A percentile compares a stretch with the other conserved stretches of the same genome.
phyloP scores from a whole-genome alignment of 2,329 filamentous ascomycete genomes.

The Raffaelea arxii region DNA sequence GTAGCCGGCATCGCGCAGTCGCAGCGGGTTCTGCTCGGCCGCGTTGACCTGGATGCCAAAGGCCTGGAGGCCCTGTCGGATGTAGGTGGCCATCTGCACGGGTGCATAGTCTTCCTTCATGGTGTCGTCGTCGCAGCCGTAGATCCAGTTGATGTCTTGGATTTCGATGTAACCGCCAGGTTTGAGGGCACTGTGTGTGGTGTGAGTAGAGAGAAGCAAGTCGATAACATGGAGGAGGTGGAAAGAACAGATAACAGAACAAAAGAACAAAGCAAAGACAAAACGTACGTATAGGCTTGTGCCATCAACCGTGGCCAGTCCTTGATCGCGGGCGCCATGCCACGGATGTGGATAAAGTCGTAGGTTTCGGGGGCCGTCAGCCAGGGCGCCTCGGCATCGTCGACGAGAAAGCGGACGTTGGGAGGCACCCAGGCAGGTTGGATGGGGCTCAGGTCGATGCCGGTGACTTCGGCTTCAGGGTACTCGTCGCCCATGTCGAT shows the following conservation, averaged over 20 bases:
- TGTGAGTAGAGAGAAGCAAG: not conserved
- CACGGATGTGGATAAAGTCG: conserved; percentile 39
- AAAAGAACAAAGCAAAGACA: not conserved
- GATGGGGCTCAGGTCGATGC: conserved; percentile 32
- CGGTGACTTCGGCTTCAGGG: conserved; percentile 30
- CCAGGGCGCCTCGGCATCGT: conserved; percentile 36
- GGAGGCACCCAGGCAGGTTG: conserved; percentile 34
- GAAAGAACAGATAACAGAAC: not conserved
- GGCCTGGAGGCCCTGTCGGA: conserved; percentile 6
- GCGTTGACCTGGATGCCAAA: conserved; percentile 19
- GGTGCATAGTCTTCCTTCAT: conserved; percentile 18
- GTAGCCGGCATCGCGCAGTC: conserved; percentile 23
- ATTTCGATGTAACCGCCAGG: conserved; percentile 33
- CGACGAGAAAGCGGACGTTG: conserved; percentile 8
- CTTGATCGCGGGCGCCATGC: conserved; percentile 42
- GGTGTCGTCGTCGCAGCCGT: conserved; percentile 17
- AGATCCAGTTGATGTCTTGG: conserved; percentile 18
- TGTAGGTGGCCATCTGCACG: conserved; percentile 14
- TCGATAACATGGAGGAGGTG: not conserved
- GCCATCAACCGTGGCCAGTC: conserved; percentile 31
- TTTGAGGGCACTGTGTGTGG: conserved; percentile 14
- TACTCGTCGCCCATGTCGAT: conserved; percentile 10
- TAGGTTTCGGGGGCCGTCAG: conserved; percentile 30
- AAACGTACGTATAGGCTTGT: conserved; percentile 5
- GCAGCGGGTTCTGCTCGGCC: conserved; percentile 16